These are phyloP conservation scores for Leptodontidium sp. DNA, from an alignment of 2,329 filamentous ascomycete genomes.

Conservation along the genomic window DNA sequence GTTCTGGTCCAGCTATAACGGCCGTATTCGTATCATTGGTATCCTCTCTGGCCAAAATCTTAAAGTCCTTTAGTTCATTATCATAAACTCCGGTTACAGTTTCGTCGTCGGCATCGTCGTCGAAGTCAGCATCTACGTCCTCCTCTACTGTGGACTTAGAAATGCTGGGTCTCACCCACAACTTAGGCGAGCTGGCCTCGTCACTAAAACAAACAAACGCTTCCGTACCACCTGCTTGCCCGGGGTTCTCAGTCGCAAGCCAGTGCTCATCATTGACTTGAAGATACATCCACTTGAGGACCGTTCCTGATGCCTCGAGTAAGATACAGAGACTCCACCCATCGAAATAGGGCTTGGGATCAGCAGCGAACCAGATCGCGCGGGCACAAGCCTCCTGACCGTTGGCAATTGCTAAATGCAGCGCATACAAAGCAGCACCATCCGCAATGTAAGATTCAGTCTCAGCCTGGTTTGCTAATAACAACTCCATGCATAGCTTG, in stretches of 20 bases:
- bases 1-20: background rate
- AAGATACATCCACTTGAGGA: conserved; percentile 10
- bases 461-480: background rate
- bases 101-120: background rate
- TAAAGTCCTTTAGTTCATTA: no score
- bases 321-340: conserved; percentile 4
- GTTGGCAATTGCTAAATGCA: conserved; percentile 7
- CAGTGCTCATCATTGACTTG: background rate
- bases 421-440: background rate
- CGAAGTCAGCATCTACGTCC: background rate
- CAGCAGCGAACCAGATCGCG: background rate
- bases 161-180: background rate
- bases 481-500: background rate
- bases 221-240: background rate
- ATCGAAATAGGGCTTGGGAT: background rate
- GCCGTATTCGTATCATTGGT: no score
- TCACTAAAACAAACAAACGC: background rate
- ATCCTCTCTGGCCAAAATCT: no score
- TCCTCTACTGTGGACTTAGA: background rate
- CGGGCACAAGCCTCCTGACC: conserved; percentile 8
- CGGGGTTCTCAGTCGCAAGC: background rate
- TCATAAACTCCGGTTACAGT: no score
- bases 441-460: background rate
- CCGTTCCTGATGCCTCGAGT: background rate
- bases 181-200: background rate